Base-by-base conservation (phyloP, 2,329 filamentous ascomycete genomes). In the Xylariaceae sp. region DNA sequence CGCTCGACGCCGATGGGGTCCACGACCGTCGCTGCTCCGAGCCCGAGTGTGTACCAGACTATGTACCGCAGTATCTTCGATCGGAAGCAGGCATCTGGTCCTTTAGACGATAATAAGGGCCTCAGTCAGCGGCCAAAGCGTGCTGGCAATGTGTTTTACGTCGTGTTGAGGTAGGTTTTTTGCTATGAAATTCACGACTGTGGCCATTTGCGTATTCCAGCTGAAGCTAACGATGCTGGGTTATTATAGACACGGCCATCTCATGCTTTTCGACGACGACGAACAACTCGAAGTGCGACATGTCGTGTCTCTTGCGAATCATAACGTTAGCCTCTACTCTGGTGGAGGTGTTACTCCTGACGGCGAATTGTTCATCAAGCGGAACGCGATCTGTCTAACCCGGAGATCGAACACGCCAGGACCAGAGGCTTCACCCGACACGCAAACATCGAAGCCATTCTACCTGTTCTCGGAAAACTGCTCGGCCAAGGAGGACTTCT, bases 1-100 rank as follows among this genome's bases (percentile, higher is more conserved):
- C 84, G 91, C 61, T 85, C 87, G 37, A 93, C 90, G 0, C 90
- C 92, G 4, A 84, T 90, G 10, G 91, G 90, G 15, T 86, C 88
- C 58, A 75, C 83, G 55, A 88, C 89, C 13, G 86, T 94, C 50
- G 85, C 88, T 39, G 80, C 88, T 48, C 88, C 92, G 58, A 96
- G 91, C 70, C 92, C 89, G 58, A 97, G 93, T 73, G 93, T 99
- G 44, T 97, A 97, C 74, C 94, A 97, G 81, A 89, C 89, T 73
- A 97, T 99, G 91, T 99, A 99, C 76, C 82, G 92, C 72, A 96
- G 89, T 73, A 88, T 99, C 62, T 97, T 99, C 72, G 92, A 96
- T 68, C 84, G 93, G 69, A 92, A 88, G 69, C 80, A 76, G 41
- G 66, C 70, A 7, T 66, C 76, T 1, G 74, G 75, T 1, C 78